These are phyloP conservation scores for Mrakia frigida DNA, from an alignment of 768 basidiomycete genomes.

Conservation along the genomic window DNA sequence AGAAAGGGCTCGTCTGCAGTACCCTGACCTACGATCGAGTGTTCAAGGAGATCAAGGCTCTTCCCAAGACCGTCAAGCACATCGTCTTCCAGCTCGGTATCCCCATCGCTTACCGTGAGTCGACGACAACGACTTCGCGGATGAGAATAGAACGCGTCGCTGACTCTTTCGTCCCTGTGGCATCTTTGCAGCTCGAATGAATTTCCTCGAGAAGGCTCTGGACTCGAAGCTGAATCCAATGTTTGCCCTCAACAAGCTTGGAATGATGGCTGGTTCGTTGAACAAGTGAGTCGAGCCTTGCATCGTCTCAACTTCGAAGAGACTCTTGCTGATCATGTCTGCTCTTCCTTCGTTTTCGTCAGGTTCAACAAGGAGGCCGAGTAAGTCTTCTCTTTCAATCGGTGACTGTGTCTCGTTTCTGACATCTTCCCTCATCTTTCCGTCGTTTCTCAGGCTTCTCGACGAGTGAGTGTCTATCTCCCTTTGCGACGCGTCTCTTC, in stretches of 20 bases:
- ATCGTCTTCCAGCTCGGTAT: slow-evolving; percentile 73
- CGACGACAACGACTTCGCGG: not conserved
- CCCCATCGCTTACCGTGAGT: slow-evolving; percentile 31
- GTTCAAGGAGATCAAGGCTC: slow-evolving; percentile 56
- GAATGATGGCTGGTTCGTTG: slow-evolving; percentile 54
- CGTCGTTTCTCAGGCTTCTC: too few species aligned
- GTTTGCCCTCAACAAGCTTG: slow-evolving; percentile 62
- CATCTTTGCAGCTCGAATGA: slow-evolving; percentile 50
- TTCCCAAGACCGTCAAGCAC: slow-evolving; percentile 71
- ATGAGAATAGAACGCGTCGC: not conserved
- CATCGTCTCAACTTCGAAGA: slow-evolving; percentile 57
- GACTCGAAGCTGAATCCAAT: slow-evolving; percentile 82
- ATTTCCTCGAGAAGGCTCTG: slow-evolving; percentile 68
- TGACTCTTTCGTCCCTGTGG: not conserved
- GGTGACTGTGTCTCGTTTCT: not conserved
- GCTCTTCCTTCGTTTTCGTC: not conserved
- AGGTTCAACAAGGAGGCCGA: slow-evolving; percentile 56
- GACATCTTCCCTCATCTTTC: too few species aligned
- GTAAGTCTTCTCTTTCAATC: not conserved
- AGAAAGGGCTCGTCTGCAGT: slow-evolving; percentile 74
- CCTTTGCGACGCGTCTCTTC: not conserved
- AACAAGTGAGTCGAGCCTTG: slow-evolving; percentile 38
- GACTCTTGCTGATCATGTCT: slow-evolving; percentile 60
- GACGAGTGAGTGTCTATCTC: slow-evolving; percentile 25
- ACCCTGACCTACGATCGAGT: slow-evolving; percentile 63